Evolutionary conservation across 2,329 filamentous ascomycete species (phyloP).

Genomic region (Blastomyces gilchristii): DNA sequence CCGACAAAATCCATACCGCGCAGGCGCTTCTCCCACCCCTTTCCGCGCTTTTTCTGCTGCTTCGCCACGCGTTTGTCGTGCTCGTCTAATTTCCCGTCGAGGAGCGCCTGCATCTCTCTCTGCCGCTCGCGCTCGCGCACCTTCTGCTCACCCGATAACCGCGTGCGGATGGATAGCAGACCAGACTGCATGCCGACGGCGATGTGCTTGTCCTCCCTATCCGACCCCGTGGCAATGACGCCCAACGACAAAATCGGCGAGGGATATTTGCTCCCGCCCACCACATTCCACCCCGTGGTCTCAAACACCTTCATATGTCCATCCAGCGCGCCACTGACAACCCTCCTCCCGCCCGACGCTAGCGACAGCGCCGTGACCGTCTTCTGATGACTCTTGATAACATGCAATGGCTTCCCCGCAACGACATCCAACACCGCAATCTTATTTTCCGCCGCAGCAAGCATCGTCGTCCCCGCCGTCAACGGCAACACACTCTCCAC

Average conservation of each 20-base stretch:
- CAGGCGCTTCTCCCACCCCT: constrained; percentile 52
- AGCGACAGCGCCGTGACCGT: constrained; percentile 81
- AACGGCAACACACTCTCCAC: constrained; percentile 83
- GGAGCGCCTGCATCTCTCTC: constrained; percentile 72
- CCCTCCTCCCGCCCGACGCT: constrained; percentile 66
- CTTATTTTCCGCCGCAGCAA: constrained; percentile 74
- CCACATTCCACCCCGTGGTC: constrained; percentile 87
- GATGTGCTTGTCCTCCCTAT: constrained; percentile 77
- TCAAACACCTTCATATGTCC: constrained; percentile 97
- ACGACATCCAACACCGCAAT: constrained; percentile 90
- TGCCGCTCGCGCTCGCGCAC: constrained; percentile 63
- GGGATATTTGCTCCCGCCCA: constrained; percentile 88
- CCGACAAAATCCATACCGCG: constrained; percentile 70
- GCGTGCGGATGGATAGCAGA: constrained; percentile 78
- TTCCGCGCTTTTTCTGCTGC: constrained; percentile 50
- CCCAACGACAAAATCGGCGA: constrained; percentile 77
- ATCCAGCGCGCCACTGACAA: constrained; percentile 82
- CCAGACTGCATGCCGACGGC: constrained; percentile 92
- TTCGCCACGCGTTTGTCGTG: constrained; percentile 66
- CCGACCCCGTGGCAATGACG: constrained; percentile 58
- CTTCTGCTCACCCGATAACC: constrained; percentile 75
- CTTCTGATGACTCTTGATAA: constrained; percentile 94
- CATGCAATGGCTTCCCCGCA: constrained; percentile 73
- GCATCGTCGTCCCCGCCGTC: constrained; percentile 72
- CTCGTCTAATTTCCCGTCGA: constrained; percentile 66